Conservation (phyloP, 257 asterid genomes). For the Lycium ferocissimum region DNA sequence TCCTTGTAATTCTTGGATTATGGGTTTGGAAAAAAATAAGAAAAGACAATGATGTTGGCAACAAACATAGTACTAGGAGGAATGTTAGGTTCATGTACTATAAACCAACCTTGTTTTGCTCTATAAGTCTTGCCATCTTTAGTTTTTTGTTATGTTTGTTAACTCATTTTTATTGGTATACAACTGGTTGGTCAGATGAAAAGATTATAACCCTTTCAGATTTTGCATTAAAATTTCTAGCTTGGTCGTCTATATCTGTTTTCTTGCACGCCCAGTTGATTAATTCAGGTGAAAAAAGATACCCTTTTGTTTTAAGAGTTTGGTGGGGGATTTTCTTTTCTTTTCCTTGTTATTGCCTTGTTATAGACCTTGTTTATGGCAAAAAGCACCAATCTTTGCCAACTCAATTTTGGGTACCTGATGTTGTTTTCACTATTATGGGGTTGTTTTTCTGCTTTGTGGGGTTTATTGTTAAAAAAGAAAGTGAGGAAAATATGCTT, state of each 20-base stretch:
- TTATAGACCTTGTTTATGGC: conserved; percentile 56
- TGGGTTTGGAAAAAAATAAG: conserved; percentile 50
- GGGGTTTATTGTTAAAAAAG: conserved; percentile 51
- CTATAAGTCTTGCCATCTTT: conserved; percentile 52
- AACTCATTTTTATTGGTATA: conserved; percentile 65
- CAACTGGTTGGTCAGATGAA: conserved; percentile 75
- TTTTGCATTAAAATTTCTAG: conserved; percentile 55
- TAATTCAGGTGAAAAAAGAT: conserved; percentile 53
- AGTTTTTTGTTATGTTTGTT: conserved; percentile 57
- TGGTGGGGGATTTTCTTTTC: conserved; percentile 76
- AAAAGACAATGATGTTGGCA: conserved; percentile 29
- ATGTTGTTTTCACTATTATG: conserved; percentile 49
- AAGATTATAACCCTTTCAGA: conserved; percentile 61
- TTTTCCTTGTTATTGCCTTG: conserved; percentile 69
- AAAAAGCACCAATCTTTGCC: no score
- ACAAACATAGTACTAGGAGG: conserved; percentile 37
- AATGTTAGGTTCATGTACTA: conserved; percentile 36
- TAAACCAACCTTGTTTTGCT: conserved; percentile 50
- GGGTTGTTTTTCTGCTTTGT: conserved; percentile 59
- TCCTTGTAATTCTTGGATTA: conserved; percentile 36
- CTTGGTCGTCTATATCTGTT: conserved; percentile 65
- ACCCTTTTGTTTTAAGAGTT: conserved; percentile 65
- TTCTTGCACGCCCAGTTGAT: conserved; percentile 49
- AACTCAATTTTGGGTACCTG: conserved; percentile 70
- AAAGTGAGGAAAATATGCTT: conserved; percentile 46